Evolutionary conservation across 1,139 yeast genomes (phyloP).

Genomic region (Magnusiomyces tetraspermus): DNA sequence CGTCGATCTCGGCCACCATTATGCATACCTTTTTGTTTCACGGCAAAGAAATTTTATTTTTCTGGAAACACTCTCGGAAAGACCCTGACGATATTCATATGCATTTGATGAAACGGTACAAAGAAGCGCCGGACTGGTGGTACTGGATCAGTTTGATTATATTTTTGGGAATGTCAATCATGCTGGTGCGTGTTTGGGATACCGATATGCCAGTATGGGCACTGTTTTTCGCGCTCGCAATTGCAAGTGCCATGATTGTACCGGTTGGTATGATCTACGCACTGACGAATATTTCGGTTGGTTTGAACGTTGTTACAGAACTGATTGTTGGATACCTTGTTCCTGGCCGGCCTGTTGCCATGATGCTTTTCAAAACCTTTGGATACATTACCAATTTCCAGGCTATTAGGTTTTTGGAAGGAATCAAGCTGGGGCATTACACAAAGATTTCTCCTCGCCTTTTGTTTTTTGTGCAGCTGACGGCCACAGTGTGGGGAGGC

Average conservation of each 20-base stretch:
- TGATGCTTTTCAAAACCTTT: constrained; percentile 51
- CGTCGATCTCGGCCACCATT: constrained; percentile 50
- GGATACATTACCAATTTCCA: constrained; percentile 53
- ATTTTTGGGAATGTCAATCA: constrained; percentile 43
- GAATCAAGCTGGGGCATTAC: constrained; percentile 57
- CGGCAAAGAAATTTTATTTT: constrained; percentile 43
- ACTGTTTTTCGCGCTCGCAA: constrained; percentile 42
- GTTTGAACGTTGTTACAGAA: constrained; percentile 53
- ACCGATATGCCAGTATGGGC: constrained; percentile 41
- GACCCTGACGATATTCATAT: constrained; percentile 51
- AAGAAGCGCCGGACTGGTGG: constrained; percentile 64
- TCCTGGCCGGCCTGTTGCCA: constrained; percentile 55
- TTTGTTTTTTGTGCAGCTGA: constrained; percentile 45
- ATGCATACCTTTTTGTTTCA: constrained; percentile 49
- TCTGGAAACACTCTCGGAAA: constrained; percentile 38
- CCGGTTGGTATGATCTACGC: constrained; percentile 50
- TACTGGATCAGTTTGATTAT: constrained; percentile 40
- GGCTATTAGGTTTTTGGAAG: constrained; percentile 46
- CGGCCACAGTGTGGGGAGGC: constrained; percentile 33
- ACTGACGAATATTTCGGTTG: constrained; percentile 46
- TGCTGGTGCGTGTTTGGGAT: constrained; percentile 40
- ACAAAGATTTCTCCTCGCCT: constrained; percentile 53
- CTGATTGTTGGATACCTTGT: constrained; percentile 53
- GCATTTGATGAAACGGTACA: constrained; percentile 51
- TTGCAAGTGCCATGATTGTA: constrained; percentile 44